These are phyloP conservation scores for Botrytis porri DNA, from an alignment of 2,329 filamentous ascomycete genomes.

Conservation along the genomic window DNA sequence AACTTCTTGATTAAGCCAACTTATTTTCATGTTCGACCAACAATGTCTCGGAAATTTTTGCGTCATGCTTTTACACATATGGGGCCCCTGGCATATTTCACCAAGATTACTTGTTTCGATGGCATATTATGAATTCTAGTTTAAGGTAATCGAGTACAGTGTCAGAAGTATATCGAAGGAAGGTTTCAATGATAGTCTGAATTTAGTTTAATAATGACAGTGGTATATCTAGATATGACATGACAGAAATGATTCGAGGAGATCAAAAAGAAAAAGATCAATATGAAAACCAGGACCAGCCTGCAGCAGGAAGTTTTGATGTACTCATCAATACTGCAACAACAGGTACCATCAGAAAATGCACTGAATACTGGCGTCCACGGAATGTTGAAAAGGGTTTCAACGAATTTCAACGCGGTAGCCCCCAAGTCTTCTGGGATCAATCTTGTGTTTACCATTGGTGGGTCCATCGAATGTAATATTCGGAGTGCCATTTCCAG, in stretches of 20 bases:
- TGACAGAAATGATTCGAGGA: neutral
- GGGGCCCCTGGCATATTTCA: neutral
- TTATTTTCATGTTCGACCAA: neutral
- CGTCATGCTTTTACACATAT: too few relatives aligned
- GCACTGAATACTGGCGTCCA: too few relatives aligned
- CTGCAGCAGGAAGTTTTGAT: neutral
- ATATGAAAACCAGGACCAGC: neutral
- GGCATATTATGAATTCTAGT: too few relatives aligned
- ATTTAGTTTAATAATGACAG: neutral
- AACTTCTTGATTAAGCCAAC: neutral
- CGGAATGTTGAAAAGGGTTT: neutral
- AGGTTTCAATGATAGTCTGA: neutral
- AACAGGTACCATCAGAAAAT: too few relatives aligned
- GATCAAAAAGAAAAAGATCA: neutral
- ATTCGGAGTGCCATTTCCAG: neutral
- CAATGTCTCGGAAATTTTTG: too few relatives aligned
- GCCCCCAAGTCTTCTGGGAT: neutral
- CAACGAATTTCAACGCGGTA: neutral
- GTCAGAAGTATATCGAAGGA: fast-evolving
- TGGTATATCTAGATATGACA: neutral
- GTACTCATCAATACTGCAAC: neutral
- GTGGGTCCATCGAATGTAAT: neutral
- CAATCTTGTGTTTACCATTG: neutral
- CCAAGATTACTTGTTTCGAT: neutral
- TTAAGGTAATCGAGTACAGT: neutral